Conservation (phyloP, 2,329 filamentous ascomycete species). For the Diplodia intermedia region DNA sequence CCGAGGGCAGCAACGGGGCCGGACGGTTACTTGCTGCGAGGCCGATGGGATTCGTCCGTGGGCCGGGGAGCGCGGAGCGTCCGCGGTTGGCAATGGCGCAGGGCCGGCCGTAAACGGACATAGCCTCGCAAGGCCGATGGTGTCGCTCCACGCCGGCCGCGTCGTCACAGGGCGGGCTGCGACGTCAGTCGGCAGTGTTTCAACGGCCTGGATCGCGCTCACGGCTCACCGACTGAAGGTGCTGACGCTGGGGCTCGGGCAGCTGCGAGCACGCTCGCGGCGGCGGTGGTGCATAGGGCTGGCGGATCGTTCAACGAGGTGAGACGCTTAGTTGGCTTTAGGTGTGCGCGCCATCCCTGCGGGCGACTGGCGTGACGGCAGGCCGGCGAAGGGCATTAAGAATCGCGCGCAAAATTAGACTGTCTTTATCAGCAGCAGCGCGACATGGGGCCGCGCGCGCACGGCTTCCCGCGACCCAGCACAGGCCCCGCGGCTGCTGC, state of each 20-base stretch:
- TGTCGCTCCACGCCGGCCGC: not conserved
- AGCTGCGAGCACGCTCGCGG: conserved; percentile 22
- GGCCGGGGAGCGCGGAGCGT: not conserved
- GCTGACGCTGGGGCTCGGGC: conserved; percentile 24
- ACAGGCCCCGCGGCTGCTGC: conserved; percentile 12
- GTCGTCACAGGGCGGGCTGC: conserved; percentile 14
- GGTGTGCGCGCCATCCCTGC: conserved; percentile 26
- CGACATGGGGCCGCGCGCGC: conserved; percentile 6
- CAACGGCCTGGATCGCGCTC: conserved; percentile 23
- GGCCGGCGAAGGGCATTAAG: not conserved
- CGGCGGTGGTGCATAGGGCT: conserved; percentile 41
- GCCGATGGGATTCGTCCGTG: conserved; percentile 24
- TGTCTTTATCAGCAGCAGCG: conserved; percentile 4
- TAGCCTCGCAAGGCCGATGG: conserved; percentile 4
- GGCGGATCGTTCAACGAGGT: conserved; percentile 36
- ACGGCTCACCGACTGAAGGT: conserved; percentile 27
- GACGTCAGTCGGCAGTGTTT: conserved; percentile 29
- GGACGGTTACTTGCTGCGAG: conserved; percentile 3
- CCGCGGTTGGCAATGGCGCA: conserved; percentile 13
- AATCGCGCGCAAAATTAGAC: conserved; percentile 12
- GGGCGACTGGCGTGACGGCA: conserved; percentile 7
- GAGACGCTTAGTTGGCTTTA: conserved; percentile 40
- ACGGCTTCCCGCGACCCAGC: conserved; percentile 2
- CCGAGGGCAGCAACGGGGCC: conserved; percentile 15
- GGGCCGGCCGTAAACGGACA: conserved; percentile 6